Evolutionary conservation across 2,329 filamentous ascomycete species (phyloP).

Genomic region (Sporothrix luriei): DNA sequence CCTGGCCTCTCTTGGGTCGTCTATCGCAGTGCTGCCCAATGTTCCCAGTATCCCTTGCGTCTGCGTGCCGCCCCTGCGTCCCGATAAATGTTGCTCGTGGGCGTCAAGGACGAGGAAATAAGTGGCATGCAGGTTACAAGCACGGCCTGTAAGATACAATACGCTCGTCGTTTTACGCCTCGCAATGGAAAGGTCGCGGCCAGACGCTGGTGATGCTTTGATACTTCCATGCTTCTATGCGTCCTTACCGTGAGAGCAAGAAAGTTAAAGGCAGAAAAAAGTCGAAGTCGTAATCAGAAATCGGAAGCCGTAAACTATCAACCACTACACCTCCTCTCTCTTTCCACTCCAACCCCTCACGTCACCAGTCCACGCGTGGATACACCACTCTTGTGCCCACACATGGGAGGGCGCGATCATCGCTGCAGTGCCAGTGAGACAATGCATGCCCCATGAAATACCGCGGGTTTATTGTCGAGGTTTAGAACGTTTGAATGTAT

Average conservation of each 20-base stretch:
- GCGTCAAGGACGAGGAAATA: not conserved
- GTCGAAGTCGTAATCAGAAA: too few relatives aligned
- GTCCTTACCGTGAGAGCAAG: too few relatives aligned
- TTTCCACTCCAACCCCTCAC: not conserved
- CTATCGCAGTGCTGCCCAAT: too few relatives aligned
- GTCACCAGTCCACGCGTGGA: not conserved
- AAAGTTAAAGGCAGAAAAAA: too few relatives aligned
- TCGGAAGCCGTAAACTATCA: too few relatives aligned
- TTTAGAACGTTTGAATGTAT: not conserved
- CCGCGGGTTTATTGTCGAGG: not conserved
- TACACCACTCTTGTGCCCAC: not conserved
- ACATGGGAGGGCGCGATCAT: not conserved
- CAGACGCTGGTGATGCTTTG: not conserved
- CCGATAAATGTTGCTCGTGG: not conserved
- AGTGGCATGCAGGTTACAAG: not conserved
- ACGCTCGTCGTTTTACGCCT: too few relatives aligned
- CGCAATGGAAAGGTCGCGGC: too few relatives aligned
- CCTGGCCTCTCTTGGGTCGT: too few relatives aligned
- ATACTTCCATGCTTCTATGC: too few relatives aligned
- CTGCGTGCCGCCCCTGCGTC: slow-evolving; percentile 12
- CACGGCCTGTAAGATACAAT: not conserved
- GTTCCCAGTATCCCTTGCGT: not conserved
- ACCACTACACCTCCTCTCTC: not conserved
- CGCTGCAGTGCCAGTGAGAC: not conserved
- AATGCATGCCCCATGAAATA: not conserved